A percentile compares a stretch with the other conserved stretches of the same genome.
Evolutionary conservation across 2,329 filamentous ascomycete species (phyloP).

Genomic region (Sarocladiaceae sp.): DNA sequence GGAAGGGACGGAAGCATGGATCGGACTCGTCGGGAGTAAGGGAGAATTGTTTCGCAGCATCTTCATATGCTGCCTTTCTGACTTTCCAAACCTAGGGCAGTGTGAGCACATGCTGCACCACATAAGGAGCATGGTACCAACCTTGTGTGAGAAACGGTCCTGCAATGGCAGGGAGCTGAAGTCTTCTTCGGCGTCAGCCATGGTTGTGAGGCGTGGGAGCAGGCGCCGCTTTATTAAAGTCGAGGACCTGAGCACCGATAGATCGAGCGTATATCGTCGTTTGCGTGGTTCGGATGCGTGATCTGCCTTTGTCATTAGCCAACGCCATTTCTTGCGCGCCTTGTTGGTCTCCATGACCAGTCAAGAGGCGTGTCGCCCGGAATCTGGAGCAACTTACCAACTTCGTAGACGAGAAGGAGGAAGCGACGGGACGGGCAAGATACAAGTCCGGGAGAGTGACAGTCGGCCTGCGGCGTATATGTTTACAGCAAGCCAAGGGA

Average conservation of each 20-base stretch:
- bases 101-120: constrained; percentile 11
- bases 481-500: too few species aligned
- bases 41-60: constrained; percentile 81
- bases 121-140: constrained; percentile 22
- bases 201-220: constrained; percentile 29
- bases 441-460: too few species aligned
- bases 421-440: too few species aligned
- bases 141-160: constrained; percentile 81
- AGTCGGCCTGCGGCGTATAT: too few species aligned
- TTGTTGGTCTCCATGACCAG: too few species aligned
- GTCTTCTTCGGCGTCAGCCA: constrained; percentile 81
- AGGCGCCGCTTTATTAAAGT: constrained; percentile 9
- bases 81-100: constrained; percentile 79
- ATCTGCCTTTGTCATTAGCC: too few species aligned
- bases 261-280: constrained; percentile 10
- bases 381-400: too few species aligned
- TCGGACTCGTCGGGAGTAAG: constrained; percentile 78
- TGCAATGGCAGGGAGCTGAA: constrained; percentile 70
- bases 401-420: too few species aligned
- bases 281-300: constrained; percentile 17
- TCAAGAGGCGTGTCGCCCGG: too few species aligned
- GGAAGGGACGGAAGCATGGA: constrained; percentile 78
- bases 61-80: constrained; percentile 89
- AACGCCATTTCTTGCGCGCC: too few species aligned
- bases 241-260: too few species aligned